These are phyloP conservation scores for Diaporthe sp. DNA, from an alignment of 2,329 filamentous ascomycete genomes.

Conservation along the genomic window DNA sequence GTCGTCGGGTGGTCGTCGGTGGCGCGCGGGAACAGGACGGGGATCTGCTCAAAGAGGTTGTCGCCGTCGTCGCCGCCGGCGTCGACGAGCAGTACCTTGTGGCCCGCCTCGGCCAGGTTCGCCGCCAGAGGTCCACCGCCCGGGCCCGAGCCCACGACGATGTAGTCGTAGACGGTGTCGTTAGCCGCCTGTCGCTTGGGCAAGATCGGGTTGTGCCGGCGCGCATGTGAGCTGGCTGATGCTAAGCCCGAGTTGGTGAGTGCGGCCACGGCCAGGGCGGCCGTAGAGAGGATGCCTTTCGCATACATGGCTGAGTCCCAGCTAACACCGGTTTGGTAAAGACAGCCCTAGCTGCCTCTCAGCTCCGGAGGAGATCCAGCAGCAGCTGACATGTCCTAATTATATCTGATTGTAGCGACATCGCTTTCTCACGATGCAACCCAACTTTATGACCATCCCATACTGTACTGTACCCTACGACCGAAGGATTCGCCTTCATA, in stretches of 20 bases:
- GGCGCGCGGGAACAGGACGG: constrained; percentile 62
- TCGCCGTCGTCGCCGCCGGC: constrained; percentile 70
- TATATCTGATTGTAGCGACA: background rate
- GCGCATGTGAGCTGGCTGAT: background rate
- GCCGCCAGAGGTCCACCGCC: constrained; percentile 38
- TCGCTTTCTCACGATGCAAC: background rate
- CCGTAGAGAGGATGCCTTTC: background rate
- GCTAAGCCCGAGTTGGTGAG: background rate
- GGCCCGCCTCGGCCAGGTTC: constrained; percentile 36
- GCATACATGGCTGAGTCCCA: constrained; percentile 1
- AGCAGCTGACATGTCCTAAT: background rate
- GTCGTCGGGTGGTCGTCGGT: constrained; percentile 67
- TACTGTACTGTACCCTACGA: too few species aligned
- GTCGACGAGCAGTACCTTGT: constrained; percentile 55
- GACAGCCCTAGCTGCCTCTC: background rate
- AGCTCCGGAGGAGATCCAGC: background rate
- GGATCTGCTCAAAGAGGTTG: constrained; percentile 44
- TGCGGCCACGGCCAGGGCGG: background rate
- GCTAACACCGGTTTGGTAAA: background rate
- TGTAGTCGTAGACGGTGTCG: constrained; percentile 36
- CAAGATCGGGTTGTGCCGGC: constrained; percentile 24
- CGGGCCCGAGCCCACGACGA: constrained; percentile 39
- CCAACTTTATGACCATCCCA: background rate
- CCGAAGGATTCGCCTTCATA: background rate
- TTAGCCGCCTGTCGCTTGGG: constrained; percentile 16